Conservation (phyloP, 768 basidiomycete genomes). For the Russula brevipes region DNA sequence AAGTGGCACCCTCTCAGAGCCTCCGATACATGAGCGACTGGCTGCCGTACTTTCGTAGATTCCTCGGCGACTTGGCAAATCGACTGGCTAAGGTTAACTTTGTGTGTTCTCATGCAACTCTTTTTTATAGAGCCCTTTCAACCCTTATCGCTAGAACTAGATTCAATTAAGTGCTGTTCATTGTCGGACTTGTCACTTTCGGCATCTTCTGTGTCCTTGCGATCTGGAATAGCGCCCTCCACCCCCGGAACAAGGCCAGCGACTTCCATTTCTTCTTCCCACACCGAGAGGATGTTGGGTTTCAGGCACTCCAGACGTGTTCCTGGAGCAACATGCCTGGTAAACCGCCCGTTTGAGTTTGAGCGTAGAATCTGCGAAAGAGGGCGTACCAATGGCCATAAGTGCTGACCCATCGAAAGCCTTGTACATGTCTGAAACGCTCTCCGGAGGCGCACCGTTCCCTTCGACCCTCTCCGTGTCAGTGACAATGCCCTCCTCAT, state of each 20-base stretch:
- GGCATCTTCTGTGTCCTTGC: not conserved
- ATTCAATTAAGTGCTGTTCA: not conserved
- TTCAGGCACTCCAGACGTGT: constrained; percentile 45
- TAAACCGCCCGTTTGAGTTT: not conserved
- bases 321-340: constrained; percentile 68
- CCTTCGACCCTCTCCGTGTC: constrained; percentile 22
- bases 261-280: constrained; percentile 38
- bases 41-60: not conserved
- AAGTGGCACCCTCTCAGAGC: not conserved
- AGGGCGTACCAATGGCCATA: constrained; percentile 57
- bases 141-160: not conserved
- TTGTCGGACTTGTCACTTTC: not conserved
- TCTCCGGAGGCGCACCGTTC: constrained; percentile 19
- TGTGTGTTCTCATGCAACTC: no score
- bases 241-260: constrained; percentile 3
- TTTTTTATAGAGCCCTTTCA: not conserved
- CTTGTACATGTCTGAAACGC: constrained; percentile 63
- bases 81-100: no score
- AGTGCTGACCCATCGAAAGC: constrained; percentile 68
- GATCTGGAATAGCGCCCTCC: not conserved
- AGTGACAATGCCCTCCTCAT: constrained; percentile 16
- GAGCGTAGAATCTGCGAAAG: not conserved
- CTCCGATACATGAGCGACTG: not conserved
- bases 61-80: not conserved
- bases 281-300: constrained; percentile 40